Base-by-base conservation (phyloP, 441 rosid genomes). In the Isatis lusitanica region DNA sequence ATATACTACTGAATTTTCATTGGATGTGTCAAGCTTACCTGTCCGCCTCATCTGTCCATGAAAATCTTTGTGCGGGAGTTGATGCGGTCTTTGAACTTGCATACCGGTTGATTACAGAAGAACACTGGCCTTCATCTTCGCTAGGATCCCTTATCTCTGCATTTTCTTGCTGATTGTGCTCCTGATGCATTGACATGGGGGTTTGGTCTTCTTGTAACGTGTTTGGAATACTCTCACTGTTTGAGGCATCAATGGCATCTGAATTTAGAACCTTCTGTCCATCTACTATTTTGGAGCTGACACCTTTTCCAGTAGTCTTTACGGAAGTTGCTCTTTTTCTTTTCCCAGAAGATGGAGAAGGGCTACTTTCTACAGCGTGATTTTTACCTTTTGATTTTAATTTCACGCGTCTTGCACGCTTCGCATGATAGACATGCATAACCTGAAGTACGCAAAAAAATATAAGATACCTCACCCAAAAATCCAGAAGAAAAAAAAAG, bases 1-100 rank as follows among this genome's bases (percentile, higher is more conserved):
- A 13, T 50, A 24, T 31, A 74, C 40, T 60, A 60, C 18, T 52
- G 69, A 68, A 61, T 21, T 60, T 74, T 52, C 69, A 61, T 9
- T 43, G 57, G 58, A 48, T 30, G 48, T 62, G 30, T 58, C 39
- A 75, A 35, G 58, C 73, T 78, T 84, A 93, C 99, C 93, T 93
- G 81, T 96, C 99, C 4, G 86, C 84, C 81, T 84, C 90, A 81
- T 93, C 98, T 44, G 97, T 87, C 99, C 99, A 96, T 18, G 57
- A 71, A 80, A 83, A 91, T 78, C 96, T 89, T 71, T 71, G 85
- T 50, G 71, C 80, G 50, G 85, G 90, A 68, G 76, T 77, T 73
- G 82, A 76, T 78, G 80, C 81, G 75, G 76, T 80, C 83, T 86
- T 85, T 43, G 85, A 74, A 75, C 66, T 74, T 74, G 89, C 80